Conservation (phyloP, 495 filamentous ascomycete genomes). For the Talaromyces nanjingensis region DNA sequence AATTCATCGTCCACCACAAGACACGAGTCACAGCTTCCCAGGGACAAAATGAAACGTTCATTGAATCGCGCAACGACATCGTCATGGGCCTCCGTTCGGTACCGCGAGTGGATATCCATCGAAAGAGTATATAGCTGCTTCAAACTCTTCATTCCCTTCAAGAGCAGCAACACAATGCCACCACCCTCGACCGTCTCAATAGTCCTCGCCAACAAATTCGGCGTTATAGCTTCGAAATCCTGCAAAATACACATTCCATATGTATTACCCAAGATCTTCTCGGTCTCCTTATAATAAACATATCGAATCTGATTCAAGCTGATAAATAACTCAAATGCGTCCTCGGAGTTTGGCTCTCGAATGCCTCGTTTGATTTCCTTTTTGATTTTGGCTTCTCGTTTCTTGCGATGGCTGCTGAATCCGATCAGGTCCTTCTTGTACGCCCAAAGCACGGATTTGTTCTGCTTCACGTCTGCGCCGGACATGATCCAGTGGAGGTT, state of each 20-base stretch:
- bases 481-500: slow-evolving; percentile 93
- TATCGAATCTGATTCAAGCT: slow-evolving; percentile 95
- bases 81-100: slow-evolving; percentile 91
- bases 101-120: slow-evolving; percentile 97
- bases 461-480: slow-evolving; percentile 82
- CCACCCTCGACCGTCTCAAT: slow-evolving; percentile 98
- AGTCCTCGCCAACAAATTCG: slow-evolving; percentile 88
- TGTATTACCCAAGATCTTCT: slow-evolving; percentile 97
- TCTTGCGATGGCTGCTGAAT: slow-evolving; percentile 93
- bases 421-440: slow-evolving; percentile 97
- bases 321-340: slow-evolving; percentile 97
- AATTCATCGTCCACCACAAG: slow-evolving; percentile 96
- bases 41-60: slow-evolving; percentile 91
- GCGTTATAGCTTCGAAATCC: slow-evolving; percentile 96
- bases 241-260: slow-evolving; percentile 98
- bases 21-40: slow-evolving; percentile 90
- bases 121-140: slow-evolving; percentile 96
- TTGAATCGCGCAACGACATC: slow-evolving; percentile 97
- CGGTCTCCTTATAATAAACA: slow-evolving; percentile 99
- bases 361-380: slow-evolving; percentile 96
- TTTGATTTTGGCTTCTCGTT: slow-evolving; percentile 95
- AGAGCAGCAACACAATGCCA: slow-evolving; percentile 78
- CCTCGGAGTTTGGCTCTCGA: slow-evolving; percentile 89
- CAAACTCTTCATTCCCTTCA: slow-evolving; percentile 95
- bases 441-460: slow-evolving; percentile 98